These are phyloP conservation scores for Suillus hirtellus DNA, from an alignment of 768 basidiomycete species.

Conservation along the genomic window DNA sequence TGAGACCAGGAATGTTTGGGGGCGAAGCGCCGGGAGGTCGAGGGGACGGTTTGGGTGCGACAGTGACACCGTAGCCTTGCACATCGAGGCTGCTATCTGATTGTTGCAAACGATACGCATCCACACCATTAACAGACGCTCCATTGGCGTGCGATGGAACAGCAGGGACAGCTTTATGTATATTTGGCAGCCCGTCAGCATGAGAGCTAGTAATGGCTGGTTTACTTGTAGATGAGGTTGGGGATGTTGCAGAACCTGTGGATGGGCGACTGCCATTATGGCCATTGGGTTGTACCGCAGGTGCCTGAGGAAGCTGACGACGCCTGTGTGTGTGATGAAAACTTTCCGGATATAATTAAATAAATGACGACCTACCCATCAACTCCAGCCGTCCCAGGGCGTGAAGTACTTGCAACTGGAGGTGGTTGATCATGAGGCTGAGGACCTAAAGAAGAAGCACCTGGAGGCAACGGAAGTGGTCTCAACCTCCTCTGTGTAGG, in stretches of 20 bases:
- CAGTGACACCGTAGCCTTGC: constrained; percentile 11
- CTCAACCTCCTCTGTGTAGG: constrained; percentile 31
- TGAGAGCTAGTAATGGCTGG: constrained; percentile 12
- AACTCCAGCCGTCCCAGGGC: constrained; percentile 24
- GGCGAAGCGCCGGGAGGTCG: constrained; percentile 32
- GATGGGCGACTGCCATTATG: constrained; percentile 22
- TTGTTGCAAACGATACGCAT: constrained; percentile 10
- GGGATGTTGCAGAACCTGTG: constrained; percentile 22
- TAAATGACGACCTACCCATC: constrained; percentile 26
- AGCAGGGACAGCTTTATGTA: constrained; percentile 34
- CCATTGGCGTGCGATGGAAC: constrained; percentile 23
- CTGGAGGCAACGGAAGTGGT: constrained; percentile 31
- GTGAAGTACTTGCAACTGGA: constrained; percentile 18
- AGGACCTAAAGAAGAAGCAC: constrained; percentile 17
- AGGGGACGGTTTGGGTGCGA: constrained; percentile 23
- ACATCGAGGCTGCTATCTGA: constrained; percentile 17
- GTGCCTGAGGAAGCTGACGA: constrained; percentile 31
- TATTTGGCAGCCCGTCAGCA: constrained; percentile 22
- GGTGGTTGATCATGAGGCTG: constrained; percentile 18
- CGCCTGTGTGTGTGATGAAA: constrained; percentile 20
- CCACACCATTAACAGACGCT: constrained; percentile 8
- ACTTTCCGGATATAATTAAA: background rate
- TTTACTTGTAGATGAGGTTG: constrained; percentile 19
- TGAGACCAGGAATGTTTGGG: constrained; percentile 28
- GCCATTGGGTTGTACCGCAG: constrained; percentile 18